These are phyloP conservation scores for Pulveroboletus sp. DNA, from an alignment of 768 basidiomycete genomes.

Conservation along the genomic window DNA sequence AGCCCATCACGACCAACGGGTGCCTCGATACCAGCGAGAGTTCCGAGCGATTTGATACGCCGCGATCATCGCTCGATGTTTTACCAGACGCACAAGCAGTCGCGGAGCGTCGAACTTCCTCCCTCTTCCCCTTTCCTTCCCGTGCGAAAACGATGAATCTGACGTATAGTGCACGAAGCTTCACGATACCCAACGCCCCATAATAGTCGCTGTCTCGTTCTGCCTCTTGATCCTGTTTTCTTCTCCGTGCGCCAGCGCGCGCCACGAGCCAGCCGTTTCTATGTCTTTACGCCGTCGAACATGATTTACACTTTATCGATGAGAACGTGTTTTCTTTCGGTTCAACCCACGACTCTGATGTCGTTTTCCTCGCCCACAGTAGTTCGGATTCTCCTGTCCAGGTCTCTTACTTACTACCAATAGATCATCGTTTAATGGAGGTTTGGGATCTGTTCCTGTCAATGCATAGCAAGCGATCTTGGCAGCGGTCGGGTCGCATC, in stretches of 20 bases:
- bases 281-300: not conserved
- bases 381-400: no score
- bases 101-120: not conserved
- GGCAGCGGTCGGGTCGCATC: no score
- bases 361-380: not conserved
- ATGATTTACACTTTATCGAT: not conserved
- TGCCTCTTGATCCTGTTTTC: not conserved
- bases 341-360: not conserved
- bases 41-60: not conserved
- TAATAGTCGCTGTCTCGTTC: not conserved
- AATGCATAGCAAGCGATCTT: no score
- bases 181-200: not conserved
- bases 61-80: slow-evolving; percentile 5
- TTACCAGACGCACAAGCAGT: slow-evolving; percentile 4
- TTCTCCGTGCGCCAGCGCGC: not conserved
- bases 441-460: no score
- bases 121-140: not conserved
- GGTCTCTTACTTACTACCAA: no score
- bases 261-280: not conserved
- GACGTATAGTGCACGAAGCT: not conserved
- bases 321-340: not conserved
- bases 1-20: slow-evolving; percentile 1
- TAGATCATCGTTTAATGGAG: no score
- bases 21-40: not conserved
- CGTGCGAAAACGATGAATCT: slow-evolving; percentile 8